Evolutionary conservation across 2,329 filamentous ascomycete genomes (phyloP).

Genomic region (Coleophoma cylindrospora): DNA sequence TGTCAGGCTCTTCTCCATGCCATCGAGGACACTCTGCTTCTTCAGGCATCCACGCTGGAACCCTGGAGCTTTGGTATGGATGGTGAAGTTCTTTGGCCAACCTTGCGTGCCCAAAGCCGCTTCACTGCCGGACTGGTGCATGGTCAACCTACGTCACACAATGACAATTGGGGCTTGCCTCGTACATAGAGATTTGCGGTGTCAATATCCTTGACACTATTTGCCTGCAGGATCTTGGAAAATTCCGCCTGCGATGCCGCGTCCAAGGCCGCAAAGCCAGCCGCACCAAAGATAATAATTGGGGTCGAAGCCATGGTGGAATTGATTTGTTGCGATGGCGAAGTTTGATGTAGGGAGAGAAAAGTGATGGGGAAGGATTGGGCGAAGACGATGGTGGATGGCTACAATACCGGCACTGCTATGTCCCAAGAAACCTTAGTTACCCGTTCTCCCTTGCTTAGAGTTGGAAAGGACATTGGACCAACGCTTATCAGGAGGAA

Average conservation of each 20-base stretch:
- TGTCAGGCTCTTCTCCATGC: slow-evolving; percentile 15
- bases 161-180: background rate
- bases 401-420: too few relatives aligned
- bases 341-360: too few relatives aligned
- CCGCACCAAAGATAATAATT: slow-evolving; percentile 12
- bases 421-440: too few relatives aligned
- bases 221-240: slow-evolving; percentile 12
- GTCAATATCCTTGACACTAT: slow-evolving; percentile 17
- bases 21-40: slow-evolving; percentile 19
- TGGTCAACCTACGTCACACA: background rate
- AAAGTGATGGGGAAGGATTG: too few relatives aligned
- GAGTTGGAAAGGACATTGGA: too few relatives aligned
- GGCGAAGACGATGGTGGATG: too few relatives aligned
- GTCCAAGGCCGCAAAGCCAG: slow-evolving; percentile 1
- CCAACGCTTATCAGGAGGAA: too few relatives aligned
- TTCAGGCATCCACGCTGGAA: slow-evolving; percentile 11
- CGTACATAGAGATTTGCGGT: slow-evolving; percentile 18
- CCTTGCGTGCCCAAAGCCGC: slow-evolving; percentile 11
- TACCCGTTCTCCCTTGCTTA: too few relatives aligned
- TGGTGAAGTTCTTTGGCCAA: slow-evolving; percentile 16
- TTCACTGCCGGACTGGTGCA: slow-evolving; percentile 16
- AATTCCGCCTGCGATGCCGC: slow-evolving; percentile 1
- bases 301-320: slow-evolving; percentile 5
- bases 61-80: slow-evolving; percentile 21
- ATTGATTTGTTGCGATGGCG: too few relatives aligned